Evolutionary conservation across 2,329 filamentous ascomycete species (phyloP).

Genomic region (Ambrosiella xylebori): DNA sequence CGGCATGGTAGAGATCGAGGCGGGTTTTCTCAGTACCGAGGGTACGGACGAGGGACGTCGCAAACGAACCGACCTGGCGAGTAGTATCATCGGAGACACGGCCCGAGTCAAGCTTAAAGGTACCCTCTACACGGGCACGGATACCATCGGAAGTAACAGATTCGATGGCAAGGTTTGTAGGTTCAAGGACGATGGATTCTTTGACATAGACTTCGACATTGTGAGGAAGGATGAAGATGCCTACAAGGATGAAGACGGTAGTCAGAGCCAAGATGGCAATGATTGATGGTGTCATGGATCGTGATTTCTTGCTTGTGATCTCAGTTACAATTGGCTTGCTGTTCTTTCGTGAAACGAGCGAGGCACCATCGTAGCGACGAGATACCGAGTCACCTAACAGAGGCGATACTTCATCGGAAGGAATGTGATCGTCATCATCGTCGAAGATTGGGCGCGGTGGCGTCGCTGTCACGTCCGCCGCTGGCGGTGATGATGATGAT

Average conservation of each 20-base stretch:
- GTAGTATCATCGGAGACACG: constrained; percentile 55
- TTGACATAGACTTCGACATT: constrained; percentile 74
- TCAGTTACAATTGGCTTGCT: constrained; percentile 14
- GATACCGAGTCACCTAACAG: constrained; percentile 27
- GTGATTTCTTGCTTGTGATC: constrained; percentile 19
- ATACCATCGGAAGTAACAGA: constrained; percentile 68
- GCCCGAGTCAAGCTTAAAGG: constrained; percentile 62
- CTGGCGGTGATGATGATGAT: constrained; percentile 1
- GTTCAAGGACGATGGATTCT: constrained; percentile 63
- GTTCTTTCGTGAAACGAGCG: constrained; percentile 15
- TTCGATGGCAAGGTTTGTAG: constrained; percentile 69
- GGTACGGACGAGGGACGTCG: constrained; percentile 63
- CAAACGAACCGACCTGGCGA: constrained; percentile 56
- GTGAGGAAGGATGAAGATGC: constrained; percentile 68
- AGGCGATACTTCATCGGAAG: constrained; percentile 31
- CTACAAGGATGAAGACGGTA: constrained; percentile 50
- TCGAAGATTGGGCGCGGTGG: constrained; percentile 14
- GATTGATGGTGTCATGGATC: constrained; percentile 46
- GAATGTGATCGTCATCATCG: constrained; percentile 16
- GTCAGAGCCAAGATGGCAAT: constrained; percentile 54
- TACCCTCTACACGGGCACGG: constrained; percentile 61
- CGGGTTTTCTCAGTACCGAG: constrained; percentile 57
- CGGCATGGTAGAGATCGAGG: constrained; percentile 60
- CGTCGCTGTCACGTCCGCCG: neutral
- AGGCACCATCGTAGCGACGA: constrained; percentile 24